Conservation (phyloP, 2,329 filamentous ascomycete genomes). For the Aspergillus bombycis region DNA sequence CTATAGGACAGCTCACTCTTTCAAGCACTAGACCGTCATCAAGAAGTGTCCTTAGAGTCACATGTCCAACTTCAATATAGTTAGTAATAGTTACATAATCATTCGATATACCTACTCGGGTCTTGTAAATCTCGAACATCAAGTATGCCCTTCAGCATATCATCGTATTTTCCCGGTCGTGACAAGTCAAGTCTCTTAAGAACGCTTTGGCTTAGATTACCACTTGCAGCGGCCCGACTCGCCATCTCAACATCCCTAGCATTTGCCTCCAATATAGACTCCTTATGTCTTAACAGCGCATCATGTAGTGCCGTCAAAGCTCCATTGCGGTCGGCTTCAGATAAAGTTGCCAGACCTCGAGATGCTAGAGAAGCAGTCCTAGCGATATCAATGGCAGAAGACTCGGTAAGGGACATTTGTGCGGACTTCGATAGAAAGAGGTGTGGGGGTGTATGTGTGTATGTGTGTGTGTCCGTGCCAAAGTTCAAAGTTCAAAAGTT, state of each 20-base stretch:
- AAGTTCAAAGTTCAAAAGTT: too few relatives aligned
- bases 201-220: slow-evolving; percentile 77
- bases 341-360: slow-evolving; percentile 77
- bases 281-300: slow-evolving; percentile 70
- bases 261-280: slow-evolving; percentile 84
- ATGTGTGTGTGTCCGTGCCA: not conserved
- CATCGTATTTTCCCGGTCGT: slow-evolving; percentile 89
- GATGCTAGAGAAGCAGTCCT: slow-evolving; percentile 79
- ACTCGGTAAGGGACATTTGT: slow-evolving; percentile 85
- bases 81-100: slow-evolving; percentile 16
- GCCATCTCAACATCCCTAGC: slow-evolving; percentile 78
- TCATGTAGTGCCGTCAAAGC: slow-evolving; percentile 82
- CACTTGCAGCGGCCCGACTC: slow-evolving; percentile 71
- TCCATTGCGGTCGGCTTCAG: slow-evolving; percentile 75
- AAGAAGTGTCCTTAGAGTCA: slow-evolving; percentile 80
- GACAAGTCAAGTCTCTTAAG: slow-evolving; percentile 86
- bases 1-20: slow-evolving; percentile 90
- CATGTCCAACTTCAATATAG: slow-evolving; percentile 68
- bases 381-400: slow-evolving; percentile 76
- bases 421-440: not conserved
- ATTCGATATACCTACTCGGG: slow-evolving; percentile 65
- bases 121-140: slow-evolving; percentile 84
- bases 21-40: slow-evolving; percentile 86
- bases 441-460: not conserved
- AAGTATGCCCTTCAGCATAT: slow-evolving; percentile 94